These are phyloP conservation scores for Trametes coccinea DNA, from an alignment of 768 basidiomycete genomes.

Conservation along the genomic window DNA sequence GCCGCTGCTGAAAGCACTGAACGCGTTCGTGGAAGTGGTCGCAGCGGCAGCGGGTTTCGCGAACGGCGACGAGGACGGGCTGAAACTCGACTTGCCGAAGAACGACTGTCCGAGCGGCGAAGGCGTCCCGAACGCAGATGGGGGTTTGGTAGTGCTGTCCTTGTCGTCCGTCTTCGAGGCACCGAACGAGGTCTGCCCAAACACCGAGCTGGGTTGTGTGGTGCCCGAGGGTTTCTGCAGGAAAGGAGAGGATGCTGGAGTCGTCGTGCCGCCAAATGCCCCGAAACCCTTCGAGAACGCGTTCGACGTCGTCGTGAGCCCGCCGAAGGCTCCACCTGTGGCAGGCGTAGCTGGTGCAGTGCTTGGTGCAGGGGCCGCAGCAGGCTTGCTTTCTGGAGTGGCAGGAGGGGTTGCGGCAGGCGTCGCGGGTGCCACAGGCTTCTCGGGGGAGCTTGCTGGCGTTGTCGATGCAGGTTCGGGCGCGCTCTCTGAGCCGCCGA, in stretches of 20 bases:
- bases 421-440: neutral
- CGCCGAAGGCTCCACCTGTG: conserved; percentile 19
- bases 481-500: neutral
- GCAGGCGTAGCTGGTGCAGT: neutral
- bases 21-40: conserved; percentile 37
- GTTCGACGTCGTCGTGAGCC: conserved; percentile 19
- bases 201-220: neutral
- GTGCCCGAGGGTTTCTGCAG: conserved; percentile 5
- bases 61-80: conserved; percentile 25
- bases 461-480: neutral
- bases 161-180: conserved; percentile 5
- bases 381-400: neutral
- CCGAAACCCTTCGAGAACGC: conserved; percentile 25
- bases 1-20: conserved; percentile 37
- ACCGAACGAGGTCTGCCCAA: conserved; percentile 11
- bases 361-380: neutral
- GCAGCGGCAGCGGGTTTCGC: conserved; percentile 25
- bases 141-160: conserved; percentile 5
- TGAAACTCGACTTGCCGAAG: conserved; percentile 23
- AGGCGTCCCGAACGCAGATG: conserved; percentile 29
- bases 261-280: conserved; percentile 14
- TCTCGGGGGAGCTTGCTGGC: conserved; percentile 3
- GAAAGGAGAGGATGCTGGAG: conserved; percentile 10
- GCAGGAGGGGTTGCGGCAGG: conserved; percentile 1
- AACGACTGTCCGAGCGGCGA: conserved; percentile 20